Conservation (phyloP, 768 basidiomycete species). For the Pisolithus orientalis region DNA sequence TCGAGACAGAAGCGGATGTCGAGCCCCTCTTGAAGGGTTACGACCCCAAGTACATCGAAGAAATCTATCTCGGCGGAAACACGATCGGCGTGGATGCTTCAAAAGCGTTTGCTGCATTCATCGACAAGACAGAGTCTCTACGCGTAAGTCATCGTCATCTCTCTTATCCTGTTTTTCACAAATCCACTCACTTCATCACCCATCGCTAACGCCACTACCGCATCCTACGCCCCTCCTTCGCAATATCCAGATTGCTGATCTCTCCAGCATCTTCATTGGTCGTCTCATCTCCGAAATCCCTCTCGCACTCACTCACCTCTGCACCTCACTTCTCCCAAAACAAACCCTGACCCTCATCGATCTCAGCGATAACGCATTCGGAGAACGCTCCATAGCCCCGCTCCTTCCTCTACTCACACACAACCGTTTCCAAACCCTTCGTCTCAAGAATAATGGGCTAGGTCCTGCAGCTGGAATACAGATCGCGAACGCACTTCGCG, state of each 20-base stretch:
- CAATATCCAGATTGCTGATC: slow-evolving; percentile 73
- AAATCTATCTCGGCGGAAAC: slow-evolving; percentile 92
- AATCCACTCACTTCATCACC: no score
- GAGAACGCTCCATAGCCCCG: slow-evolving; percentile 89
- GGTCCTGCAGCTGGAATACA: slow-evolving; percentile 83
- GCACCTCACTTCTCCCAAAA: slow-evolving; percentile 78
- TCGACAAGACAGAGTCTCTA: slow-evolving; percentile 59
- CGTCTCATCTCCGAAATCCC: slow-evolving; percentile 96
- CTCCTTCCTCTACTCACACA: slow-evolving; percentile 84
- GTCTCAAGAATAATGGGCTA: slow-evolving; percentile 94
- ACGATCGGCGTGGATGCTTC: slow-evolving; percentile 91
- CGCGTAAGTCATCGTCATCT: slow-evolving; percentile 47
- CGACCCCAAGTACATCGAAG: slow-evolving; percentile 65
- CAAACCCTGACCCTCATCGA: slow-evolving; percentile 81
- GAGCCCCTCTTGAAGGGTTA: slow-evolving; percentile 62
- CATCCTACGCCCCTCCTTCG: neutral
- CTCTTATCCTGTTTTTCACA: neutral
- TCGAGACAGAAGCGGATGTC: slow-evolving; percentile 70
- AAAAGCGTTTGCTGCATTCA: slow-evolving; percentile 71
- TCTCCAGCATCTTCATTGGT: slow-evolving; percentile 97
- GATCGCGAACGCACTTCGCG: slow-evolving; percentile 77
- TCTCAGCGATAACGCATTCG: slow-evolving; percentile 94
- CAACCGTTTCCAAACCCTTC: slow-evolving; percentile 75
- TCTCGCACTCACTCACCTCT: slow-evolving; percentile 78
- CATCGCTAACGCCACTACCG: slow-evolving; percentile 6